Conservation (phyloP, 305 asterid species). For the Fraxinus latifolia region DNA sequence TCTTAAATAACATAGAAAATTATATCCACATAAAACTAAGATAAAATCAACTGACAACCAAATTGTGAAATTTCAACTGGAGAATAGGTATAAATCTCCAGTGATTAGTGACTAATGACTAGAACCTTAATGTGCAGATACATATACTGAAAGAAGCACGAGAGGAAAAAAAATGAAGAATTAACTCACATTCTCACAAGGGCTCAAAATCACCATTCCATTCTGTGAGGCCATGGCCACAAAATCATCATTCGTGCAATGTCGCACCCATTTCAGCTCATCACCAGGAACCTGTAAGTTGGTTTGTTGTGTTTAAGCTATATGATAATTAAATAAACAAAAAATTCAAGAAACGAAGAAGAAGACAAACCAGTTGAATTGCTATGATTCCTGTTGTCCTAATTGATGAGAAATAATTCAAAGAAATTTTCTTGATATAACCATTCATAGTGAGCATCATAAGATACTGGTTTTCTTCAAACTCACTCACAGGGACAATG, state of each 20-base stretch:
- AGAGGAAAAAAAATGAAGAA: not conserved
- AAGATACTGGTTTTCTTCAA: conserved; percentile 79
- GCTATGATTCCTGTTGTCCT: conserved; percentile 96
- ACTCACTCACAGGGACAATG: conserved; percentile 92
- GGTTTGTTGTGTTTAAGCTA: conserved; percentile 21
- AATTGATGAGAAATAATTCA: conserved; percentile 87
- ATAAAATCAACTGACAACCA: conserved; percentile 10
- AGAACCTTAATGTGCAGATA: not conserved
- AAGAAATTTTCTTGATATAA: conserved; percentile 83
- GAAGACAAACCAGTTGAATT: conserved; percentile 78
- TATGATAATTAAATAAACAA: not conserved
- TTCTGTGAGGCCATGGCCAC: conserved; percentile 98
- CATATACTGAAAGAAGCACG: not conserved
- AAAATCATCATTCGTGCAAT: conserved; percentile 80
- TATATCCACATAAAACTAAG: conserved; percentile 5
- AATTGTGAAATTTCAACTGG: conserved; percentile 6
- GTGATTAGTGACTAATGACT: not conserved
- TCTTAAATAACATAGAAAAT: conserved; percentile 1
- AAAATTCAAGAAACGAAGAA: conserved; percentile 29
- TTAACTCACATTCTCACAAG: conserved; percentile 69
- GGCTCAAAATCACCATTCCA: conserved; percentile 77
- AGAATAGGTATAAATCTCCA: conserved; percentile 10
- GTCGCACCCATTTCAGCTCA: conserved; percentile 91
- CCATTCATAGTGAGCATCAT: conserved; percentile 94
- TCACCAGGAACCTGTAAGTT: conserved; percentile 84